Evolutionary conservation across 2,329 filamentous ascomycete genomes (phyloP).

Genomic region (Penicillium brasilianum): DNA sequence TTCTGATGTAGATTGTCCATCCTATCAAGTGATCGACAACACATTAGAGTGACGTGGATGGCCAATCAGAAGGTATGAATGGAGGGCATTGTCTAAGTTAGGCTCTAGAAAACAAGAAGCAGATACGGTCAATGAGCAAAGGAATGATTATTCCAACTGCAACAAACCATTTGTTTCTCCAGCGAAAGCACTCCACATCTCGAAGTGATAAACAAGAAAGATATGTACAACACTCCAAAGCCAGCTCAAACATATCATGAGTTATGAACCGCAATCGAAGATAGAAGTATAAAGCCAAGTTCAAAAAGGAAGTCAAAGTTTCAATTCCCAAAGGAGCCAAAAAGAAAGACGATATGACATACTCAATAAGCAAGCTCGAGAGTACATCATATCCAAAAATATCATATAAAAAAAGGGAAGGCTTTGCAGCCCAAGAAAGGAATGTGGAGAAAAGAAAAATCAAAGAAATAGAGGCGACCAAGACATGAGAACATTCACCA

Average conservation of each 20-base stretch:
- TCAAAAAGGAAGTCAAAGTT: conserved; percentile 14
- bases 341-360: conserved; percentile 3
- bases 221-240: conserved; percentile 24
- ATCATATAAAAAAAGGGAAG: conserved; percentile 2
- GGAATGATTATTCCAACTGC: neutral
- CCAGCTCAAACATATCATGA: neutral
- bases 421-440: neutral
- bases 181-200: conserved; percentile 8
- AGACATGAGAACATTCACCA: conserved; percentile 10
- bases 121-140: too few relatives aligned
- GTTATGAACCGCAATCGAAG: conserved; percentile 4
- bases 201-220: conserved; percentile 14
- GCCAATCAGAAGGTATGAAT: neutral
- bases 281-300: neutral
- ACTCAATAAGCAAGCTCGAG: neutral
- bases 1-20: too few relatives aligned
- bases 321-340: conserved; percentile 9
- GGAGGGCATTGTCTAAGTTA: neutral
- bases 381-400: conserved; percentile 2
- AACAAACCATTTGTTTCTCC: neutral
- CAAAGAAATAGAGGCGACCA: conserved; percentile 8
- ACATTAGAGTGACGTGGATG: neutral
- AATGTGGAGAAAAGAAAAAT: neutral
- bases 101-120: neutral
- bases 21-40: too few relatives aligned